Base-by-base conservation (phyloP, 2,329 filamentous ascomycete genomes). In the Magnaporthiopsis rhizophila region DNA sequence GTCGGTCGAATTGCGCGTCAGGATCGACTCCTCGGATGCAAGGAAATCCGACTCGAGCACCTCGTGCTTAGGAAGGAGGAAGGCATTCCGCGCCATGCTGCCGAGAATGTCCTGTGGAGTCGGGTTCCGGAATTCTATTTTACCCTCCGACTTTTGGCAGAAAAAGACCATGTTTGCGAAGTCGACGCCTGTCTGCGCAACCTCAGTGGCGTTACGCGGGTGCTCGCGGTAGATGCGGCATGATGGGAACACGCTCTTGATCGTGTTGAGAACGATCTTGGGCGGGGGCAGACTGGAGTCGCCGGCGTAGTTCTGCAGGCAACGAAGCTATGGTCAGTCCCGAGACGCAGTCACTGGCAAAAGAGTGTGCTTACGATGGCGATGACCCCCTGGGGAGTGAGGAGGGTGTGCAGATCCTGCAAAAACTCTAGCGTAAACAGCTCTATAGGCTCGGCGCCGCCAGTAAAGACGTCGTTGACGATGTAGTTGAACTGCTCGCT, bases 161-260 rank as follows among this genome's bases (percentile, higher is more conserved):
- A 97, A 97, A 66, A 98, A 87, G 60, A 98, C 90, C 84, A 98
- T 92, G 79, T 99, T 99, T 73, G 92, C 91, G 74, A 98, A 97
- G 72, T 97, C 91, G 34, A 78, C 77, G 2, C 79, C 80, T 30
- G 79, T 76, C 1, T 77, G 75, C 11, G 78, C 76, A 9, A 63
- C 61, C 50, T 50, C 53, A 26, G 79, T 76, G 0, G 76, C 75
- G 5, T 84, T 78, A 3, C 81, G 77, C 4, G 86, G 81, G 32
- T 84, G 81, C 76, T 99, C 95, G 67, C 95, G 89, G 83, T 92
- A 99, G 70, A 96, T 86, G 66, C 92, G 90, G 77, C 95, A 99
- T 4, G 87, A 86, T n/a, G 91, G 89, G 76, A 98, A 99, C 65
- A 95, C 86, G 34, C 85, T 76, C 67, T 83, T 82, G 74, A 98